Evolutionary conservation across 306 rosid species (phyloP).

Genomic region (Fragaria ananassa): DNA sequence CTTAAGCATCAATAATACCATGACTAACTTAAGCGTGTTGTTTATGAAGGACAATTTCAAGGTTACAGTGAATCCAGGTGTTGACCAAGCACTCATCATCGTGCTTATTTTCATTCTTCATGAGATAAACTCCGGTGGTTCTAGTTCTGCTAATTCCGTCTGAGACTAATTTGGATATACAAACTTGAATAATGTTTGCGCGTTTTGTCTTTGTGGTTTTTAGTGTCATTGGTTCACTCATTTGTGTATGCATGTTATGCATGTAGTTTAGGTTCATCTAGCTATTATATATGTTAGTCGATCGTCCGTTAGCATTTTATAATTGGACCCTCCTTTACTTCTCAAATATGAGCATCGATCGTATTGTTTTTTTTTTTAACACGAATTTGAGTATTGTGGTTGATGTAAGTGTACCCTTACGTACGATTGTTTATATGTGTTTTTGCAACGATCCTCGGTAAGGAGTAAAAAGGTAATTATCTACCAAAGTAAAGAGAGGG

Average conservation of each 20-base stretch:
- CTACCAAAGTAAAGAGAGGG: too few species aligned
- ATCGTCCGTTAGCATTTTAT: too few species aligned
- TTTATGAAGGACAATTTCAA: conserved; percentile 43
- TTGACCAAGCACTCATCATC: conserved; percentile 48
- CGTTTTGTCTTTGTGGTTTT: background rate
- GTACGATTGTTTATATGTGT: too few species aligned
- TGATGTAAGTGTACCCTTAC: too few species aligned
- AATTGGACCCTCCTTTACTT: too few species aligned
- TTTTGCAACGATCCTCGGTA: too few species aligned
- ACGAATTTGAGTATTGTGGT: too few species aligned
- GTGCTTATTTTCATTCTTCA: conserved; percentile 43
- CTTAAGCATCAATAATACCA: too few species aligned
- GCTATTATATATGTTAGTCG: too few species aligned
- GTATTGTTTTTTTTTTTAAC: too few species aligned
- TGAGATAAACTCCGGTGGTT: conserved; percentile 18
- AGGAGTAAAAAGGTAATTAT: too few species aligned
- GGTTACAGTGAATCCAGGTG: conserved; percentile 43
- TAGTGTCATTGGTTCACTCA: background rate
- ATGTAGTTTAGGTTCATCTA: background rate
- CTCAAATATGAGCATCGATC: too few species aligned
- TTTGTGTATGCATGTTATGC: background rate
- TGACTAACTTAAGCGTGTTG: conserved; percentile 33
- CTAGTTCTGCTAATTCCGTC: background rate
- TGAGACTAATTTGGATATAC: background rate
- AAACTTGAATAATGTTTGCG: background rate